Base-by-base conservation (phyloP, 1,284 basidiomycete genomes). In the Papiliotrema nemorosa region DNA sequence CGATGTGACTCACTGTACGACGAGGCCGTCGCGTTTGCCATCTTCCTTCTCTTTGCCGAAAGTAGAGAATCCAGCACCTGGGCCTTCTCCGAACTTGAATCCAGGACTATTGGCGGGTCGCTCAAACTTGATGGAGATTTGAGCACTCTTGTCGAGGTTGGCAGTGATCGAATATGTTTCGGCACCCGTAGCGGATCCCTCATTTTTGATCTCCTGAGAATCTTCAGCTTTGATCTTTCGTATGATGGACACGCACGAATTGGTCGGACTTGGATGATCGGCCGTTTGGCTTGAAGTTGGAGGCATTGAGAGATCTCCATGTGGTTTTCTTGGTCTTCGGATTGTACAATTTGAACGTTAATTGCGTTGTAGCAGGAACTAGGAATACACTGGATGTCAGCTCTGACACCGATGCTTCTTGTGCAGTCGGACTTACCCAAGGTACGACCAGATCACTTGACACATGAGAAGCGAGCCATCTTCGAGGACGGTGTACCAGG, bases 371-470 rank as follows among this genome's bases (percentile, higher is more conserved):
- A 5, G 94, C 92, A 66, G 75, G 74, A 10, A 76, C 59, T 47
- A 76, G 46, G 55, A 72, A 66, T 44, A 76, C 57, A 10, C 74
- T 75, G 47, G 2, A 7, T 27, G 21, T 90, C 89, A 89, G 93
- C 45, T 92, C 9, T 31, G 14, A 31, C 9, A 7, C 7, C 14
- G 9, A 31, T 31, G 29, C 14, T 31, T 14, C n/a, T n/a, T n/a
- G n/a, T 31, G 29, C 9, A 31, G 29, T 31, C 9, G 14, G 29
- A 80, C 89, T 75, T 66, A 94, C 92, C 96, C 96, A 49, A 94
- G 83, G 41, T 88, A 81, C 2, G 91, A 94, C 79, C 97, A 92
- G 67, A 99, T 97, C 55, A 98, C 82, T 77, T 98, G 94, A 64
- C 83, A 85, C 82, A 90, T 88, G 57, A 96, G 60, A 49, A 84